Base-by-base conservation (phyloP, 768 basidiomycete genomes). In the Psilocybe sp. region DNA sequence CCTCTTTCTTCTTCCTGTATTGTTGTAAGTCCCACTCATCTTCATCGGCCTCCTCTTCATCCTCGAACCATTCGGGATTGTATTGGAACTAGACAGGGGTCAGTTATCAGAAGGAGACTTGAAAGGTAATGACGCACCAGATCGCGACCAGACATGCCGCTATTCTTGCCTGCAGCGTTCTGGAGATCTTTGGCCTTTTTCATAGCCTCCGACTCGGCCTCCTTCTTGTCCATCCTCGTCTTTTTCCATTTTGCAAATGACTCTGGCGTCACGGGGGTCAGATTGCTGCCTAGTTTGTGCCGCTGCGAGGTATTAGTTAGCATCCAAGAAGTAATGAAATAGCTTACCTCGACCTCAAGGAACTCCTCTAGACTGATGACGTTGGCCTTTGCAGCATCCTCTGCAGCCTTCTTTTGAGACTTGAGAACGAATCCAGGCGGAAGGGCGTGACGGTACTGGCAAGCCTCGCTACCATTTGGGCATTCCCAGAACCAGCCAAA, bases 401-500 rank as follows among this genome's bases (percentile, higher is more conserved):
- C 94, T 35, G 82, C 73, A 3, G 92, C 92, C 69, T 98, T 98
- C 72, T 77, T 86, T 69, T 98, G 92, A 3, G 92, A 91, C 67
- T 89, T 97, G 59, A 98, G 82, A 18, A 97, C 87, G 67, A 97
- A 98, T 3, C 96, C 96, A 32, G 96, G 92, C 8, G 96, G 96
- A 11, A 98, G 76, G 0, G 96, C 96, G 64, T 98, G 96, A 49
- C 92, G 81, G 71, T 97, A 97, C 69, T 92, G 89, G 73, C 95
- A 98, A 42, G 76, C 77, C 23, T 91, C 86, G 52, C 92, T 7
- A 28, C 23, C 89, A 55, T 88, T 92, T 7, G 92, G 92, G 69
- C 91, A 92, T 67, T 90, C 87, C 92, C 92, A 96, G 76, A 96
- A 96, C 93, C 93, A 95, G 20, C 92, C 92, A 60, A 89, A 92